Percentiles rank a stretch among this genome's conserved stretches.
Evolutionary conservation across 2,329 filamentous ascomycete species (phyloP).

Genomic region (Diaporthe ampelina): DNA sequence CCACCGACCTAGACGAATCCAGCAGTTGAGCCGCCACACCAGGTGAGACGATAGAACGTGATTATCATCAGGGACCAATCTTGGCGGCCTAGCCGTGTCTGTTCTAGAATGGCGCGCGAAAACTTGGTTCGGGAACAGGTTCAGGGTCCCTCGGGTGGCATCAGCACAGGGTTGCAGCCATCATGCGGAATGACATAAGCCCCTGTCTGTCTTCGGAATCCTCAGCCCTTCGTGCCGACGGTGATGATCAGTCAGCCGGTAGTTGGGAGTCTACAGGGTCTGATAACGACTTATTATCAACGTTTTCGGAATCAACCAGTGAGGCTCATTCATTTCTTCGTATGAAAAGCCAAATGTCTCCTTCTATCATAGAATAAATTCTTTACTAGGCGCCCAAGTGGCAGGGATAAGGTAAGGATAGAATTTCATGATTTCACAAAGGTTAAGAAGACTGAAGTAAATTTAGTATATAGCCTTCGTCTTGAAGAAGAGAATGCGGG

Average conservation of each 20-base stretch:
- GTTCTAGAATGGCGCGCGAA: constrained; percentile 3
- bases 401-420: no score
- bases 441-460: no score
- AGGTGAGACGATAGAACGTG: background rate
- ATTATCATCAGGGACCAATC: constrained; percentile 1
- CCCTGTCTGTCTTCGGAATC: background rate
- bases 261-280: no score
- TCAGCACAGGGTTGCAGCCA: background rate
- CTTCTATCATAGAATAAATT: no score
- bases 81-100: background rate
- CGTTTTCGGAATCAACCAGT: no score
- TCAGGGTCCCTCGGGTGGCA: background rate
- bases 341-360: no score
- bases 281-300: no score
- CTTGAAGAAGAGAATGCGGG: no score
- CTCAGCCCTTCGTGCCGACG: background rate
- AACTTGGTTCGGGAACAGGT: constrained; percentile 24
- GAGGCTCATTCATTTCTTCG: no score
- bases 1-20: background rate
- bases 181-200: constrained; percentile 35
- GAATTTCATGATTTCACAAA: no score
- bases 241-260: background rate
- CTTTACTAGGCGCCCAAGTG: no score
- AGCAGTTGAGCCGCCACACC: constrained; percentile 1
- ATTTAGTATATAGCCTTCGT: no score